These are phyloP conservation scores for Hyaloscypha variabilis DNA, from an alignment of 495 filamentous ascomycete genomes.

Conservation along the genomic window DNA sequence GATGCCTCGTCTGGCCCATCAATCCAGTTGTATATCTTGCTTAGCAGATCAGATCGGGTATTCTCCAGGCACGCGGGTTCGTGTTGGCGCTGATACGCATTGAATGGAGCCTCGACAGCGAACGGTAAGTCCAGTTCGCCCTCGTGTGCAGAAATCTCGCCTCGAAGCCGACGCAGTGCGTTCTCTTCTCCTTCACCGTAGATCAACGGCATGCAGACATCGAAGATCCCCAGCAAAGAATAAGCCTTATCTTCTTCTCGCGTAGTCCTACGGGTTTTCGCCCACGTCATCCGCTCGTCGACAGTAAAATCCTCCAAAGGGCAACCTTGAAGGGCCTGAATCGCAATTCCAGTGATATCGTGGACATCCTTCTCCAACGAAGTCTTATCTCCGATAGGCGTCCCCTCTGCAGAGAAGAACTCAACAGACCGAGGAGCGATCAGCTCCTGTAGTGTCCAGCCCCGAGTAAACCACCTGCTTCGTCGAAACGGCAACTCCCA, in stretches of 20 bases:
- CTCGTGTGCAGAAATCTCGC: neutral
- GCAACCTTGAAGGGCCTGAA: neutral
- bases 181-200: neutral
- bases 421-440: slow-evolving; percentile 19
- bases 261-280: neutral
- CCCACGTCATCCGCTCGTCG: neutral
- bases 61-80: neutral
- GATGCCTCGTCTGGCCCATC: neutral
- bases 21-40: neutral
- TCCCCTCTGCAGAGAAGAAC: neutral
- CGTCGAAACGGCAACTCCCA: neutral
- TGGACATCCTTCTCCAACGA: neutral
- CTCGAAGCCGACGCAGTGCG: neutral
- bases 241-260: slow-evolving; percentile 2
- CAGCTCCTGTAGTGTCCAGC: slow-evolving; percentile 51
- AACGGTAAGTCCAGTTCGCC: neutral
- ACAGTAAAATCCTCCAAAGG: neutral
- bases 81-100: neutral
- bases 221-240: slow-evolving; percentile 3
- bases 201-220: neutral
- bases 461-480: slow-evolving; percentile 26
- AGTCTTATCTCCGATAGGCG: neutral
- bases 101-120: neutral
- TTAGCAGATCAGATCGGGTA: neutral
- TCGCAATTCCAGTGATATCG: neutral